Evolutionary conservation across 768 basidiomycete genomes (phyloP).

Genomic region (Pleurotus tuber-regium): DNA sequence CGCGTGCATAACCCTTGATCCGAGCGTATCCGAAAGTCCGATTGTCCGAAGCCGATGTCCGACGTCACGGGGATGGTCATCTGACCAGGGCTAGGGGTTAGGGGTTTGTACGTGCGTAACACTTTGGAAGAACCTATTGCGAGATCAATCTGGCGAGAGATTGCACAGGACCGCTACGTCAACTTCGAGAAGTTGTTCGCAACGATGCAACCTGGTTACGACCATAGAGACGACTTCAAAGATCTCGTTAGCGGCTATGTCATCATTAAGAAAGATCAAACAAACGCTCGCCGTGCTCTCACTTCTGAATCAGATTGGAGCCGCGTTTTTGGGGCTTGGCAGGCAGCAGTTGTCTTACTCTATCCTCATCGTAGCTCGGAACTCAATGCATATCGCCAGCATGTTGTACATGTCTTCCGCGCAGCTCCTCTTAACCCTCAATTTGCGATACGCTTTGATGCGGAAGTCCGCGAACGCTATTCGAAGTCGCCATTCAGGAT

Average conservation of each 20-base stretch:
- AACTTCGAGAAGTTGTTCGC: conserved; percentile 18
- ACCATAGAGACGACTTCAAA: conserved; percentile 17
- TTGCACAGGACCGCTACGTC: conserved; percentile 15
- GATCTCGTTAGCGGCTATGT: conserved; percentile 13
- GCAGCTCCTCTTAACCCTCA: not conserved
- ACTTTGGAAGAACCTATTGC: conserved; percentile 11
- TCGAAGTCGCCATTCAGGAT: conserved; percentile 10
- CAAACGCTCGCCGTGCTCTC: not conserved
- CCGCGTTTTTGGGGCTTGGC: conserved; percentile 14
- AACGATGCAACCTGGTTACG: conserved; percentile 12
- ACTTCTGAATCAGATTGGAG: conserved; percentile 12
- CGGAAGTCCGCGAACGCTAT: conserved; percentile 11
- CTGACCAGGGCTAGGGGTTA: too few relatives aligned
- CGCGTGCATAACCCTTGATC: too few relatives aligned
- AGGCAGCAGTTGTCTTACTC: not conserved
- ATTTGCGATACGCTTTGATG: conserved; percentile 13
- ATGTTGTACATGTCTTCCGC: conserved; percentile 15
- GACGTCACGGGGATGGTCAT: too few relatives aligned
- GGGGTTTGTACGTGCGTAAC: too few relatives aligned
- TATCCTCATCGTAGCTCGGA: conserved; percentile 14
- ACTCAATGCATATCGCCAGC: conserved; percentile 3
- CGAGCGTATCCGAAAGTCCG: too few relatives aligned
- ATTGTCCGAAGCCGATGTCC: too few relatives aligned
- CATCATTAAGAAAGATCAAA: conserved; percentile 13
- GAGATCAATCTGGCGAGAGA: conserved; percentile 11